phyloP scores from a whole-genome alignment of 2,329 filamentous ascomycete species.

The Hypoxylon sp. region DNA sequence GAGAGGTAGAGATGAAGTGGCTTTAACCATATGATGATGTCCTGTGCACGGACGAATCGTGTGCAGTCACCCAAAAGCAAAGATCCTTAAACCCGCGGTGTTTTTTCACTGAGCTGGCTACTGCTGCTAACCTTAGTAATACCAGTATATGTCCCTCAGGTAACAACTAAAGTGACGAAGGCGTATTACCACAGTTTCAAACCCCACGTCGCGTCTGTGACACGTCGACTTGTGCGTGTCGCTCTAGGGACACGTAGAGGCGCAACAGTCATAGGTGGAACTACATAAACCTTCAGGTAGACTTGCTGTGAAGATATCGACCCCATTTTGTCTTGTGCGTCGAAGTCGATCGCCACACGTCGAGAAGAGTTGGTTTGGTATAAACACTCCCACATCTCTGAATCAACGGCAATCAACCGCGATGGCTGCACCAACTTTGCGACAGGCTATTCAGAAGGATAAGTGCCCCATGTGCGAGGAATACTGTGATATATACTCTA shows the following conservation, averaged over 20 bases:
- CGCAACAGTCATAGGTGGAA: not conserved
- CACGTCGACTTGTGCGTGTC: conserved; percentile 13
- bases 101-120: too few relatives aligned
- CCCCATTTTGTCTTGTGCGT: not conserved
- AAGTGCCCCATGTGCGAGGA: too few relatives aligned
- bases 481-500: too few relatives aligned
- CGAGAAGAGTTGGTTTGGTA: not conserved
- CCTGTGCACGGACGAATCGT: not conserved
- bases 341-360: not conserved
- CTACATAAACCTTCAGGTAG: not conserved
- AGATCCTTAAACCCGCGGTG: too few relatives aligned
- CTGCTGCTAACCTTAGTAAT: too few relatives aligned
- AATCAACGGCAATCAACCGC: conserved; percentile 7
- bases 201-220: conserved; percentile 3
- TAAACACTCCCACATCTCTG: not conserved
- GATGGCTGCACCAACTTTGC: conserved; percentile 9
- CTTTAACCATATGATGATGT: not conserved
- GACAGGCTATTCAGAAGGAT: too few relatives aligned
- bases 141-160: too few relatives aligned
- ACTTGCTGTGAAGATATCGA: not conserved
- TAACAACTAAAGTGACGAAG: not conserved
- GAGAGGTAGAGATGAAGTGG: not conserved
- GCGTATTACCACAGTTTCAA: conserved; percentile 1
- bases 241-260: conserved; percentile 5
- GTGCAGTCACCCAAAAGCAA: not conserved